Percentiles rank a stretch among this genome's conserved stretches.
Evolutionary conservation across 345 rosid genomes (phyloP).

Genomic region (Bretschneidera sinensis): DNA sequence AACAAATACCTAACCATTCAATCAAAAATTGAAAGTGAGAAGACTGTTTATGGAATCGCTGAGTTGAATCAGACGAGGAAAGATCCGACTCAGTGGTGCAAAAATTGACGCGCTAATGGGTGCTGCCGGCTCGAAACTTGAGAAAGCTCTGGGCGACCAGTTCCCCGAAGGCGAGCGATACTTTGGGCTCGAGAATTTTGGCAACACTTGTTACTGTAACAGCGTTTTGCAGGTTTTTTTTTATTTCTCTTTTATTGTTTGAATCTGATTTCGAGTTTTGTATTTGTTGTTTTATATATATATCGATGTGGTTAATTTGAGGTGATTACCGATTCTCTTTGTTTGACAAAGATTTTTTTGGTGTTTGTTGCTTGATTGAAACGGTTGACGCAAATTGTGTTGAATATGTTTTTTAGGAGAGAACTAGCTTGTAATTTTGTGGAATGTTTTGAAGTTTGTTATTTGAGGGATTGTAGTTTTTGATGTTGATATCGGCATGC

Average conservation of each 20-base stretch:
- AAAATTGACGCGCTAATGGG: conserved; percentile 54
- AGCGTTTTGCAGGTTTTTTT: conserved; percentile 88
- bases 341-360: background rate
- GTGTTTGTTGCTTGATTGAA: background rate
- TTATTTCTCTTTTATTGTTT: background rate
- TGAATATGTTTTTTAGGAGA: background rate
- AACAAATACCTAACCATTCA: conserved; percentile 23
- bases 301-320: background rate
- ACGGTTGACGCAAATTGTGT: conserved; percentile 3
- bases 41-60: conserved; percentile 11
- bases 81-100: conserved; percentile 33
- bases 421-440: background rate
- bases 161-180: conserved; percentile 99
- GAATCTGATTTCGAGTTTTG: conserved; percentile 5
- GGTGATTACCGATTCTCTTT: background rate
- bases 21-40: conserved; percentile 1
- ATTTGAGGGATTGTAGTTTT: background rate
- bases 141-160: conserved; percentile 99
- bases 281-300: conserved; percentile 1
- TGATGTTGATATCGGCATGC: background rate
- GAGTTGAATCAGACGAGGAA: conserved; percentile 26
- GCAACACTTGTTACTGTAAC: conserved; percentile 98
- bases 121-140: conserved; percentile 97
- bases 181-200: conserved; percentile 98
- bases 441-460: background rate